phyloP scores from a whole-genome alignment of 2,329 filamentous ascomycete species.

The Neonectria ditissima region DNA sequence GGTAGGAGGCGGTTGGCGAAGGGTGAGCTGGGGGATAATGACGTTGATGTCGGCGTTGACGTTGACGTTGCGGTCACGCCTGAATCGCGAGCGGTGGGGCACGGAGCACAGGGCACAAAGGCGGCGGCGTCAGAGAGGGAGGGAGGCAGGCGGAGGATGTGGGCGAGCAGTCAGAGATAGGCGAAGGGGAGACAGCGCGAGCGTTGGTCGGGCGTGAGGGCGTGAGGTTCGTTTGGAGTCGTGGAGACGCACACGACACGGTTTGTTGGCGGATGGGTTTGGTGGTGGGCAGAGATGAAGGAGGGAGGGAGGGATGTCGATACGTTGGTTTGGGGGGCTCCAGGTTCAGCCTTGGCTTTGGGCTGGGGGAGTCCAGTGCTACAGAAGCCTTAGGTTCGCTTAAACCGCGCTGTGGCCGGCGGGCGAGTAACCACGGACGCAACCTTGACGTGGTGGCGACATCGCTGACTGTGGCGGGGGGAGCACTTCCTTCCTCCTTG shows the following conservation, averaged over 20 bases:
- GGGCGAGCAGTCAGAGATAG: conserved; percentile 16
- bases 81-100: conserved; percentile 47
- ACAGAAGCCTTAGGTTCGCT: conserved; percentile 17
- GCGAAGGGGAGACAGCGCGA: conserved; percentile 8
- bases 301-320: conserved; percentile 26
- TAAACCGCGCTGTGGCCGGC: conserved; percentile 30
- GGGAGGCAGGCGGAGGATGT: conserved; percentile 29
- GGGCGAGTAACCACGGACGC: background rate
- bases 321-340: conserved; percentile 15
- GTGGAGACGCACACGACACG: conserved; percentile 16
- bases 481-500: background rate
- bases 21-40: conserved; percentile 40
- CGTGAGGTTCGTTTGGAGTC: conserved; percentile 12
- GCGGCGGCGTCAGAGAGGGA: conserved; percentile 41
- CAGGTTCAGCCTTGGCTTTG: conserved; percentile 32
- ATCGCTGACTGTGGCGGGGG: background rate
- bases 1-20: conserved; percentile 33
- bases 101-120: conserved; percentile 43
- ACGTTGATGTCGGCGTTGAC: conserved; percentile 39
- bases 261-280: conserved; percentile 16
- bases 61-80: conserved; percentile 50
- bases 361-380: conserved; percentile 24
- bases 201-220: conserved; percentile 7
- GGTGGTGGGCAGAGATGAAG: conserved; percentile 26
- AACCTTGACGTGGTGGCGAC: conserved; percentile 20